Evolutionary conservation across 2,329 filamentous ascomycete species (phyloP).

Genomic region (Phyllosticta paracitricarpa): DNA sequence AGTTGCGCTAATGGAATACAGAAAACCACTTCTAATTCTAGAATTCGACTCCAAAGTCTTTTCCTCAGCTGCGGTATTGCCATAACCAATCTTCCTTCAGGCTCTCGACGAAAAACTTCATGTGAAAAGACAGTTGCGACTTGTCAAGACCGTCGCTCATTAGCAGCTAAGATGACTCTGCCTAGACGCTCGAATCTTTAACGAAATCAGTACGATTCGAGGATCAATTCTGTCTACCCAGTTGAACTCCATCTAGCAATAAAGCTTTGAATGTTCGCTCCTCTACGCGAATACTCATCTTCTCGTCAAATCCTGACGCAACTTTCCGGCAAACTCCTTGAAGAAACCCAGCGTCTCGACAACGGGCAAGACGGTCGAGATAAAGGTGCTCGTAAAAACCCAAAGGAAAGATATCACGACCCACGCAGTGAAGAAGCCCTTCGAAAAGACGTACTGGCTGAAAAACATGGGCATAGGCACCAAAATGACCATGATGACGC

Average conservation of each 20-base stretch:
- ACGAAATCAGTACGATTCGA: too few relatives aligned
- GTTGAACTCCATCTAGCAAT: neutral
- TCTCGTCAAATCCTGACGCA: neutral
- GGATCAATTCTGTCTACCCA: neutral
- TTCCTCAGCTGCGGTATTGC: too few relatives aligned
- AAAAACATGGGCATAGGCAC: conserved; percentile 35
- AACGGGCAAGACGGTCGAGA: conserved; percentile 33
- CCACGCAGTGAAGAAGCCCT: conserved; percentile 33
- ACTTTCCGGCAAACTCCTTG: conserved; percentile 10
- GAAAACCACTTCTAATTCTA: neutral
- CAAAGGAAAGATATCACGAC: conserved; percentile 33
- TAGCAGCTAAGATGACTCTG: too few relatives aligned
- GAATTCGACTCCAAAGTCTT: neutral
- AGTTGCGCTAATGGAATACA: conserved; percentile 8
- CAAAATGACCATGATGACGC: conserved; percentile 32
- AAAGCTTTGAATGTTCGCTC: neutral
- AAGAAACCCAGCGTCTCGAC: conserved; percentile 31
- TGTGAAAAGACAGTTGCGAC: too few relatives aligned
- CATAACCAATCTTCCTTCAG: neutral
- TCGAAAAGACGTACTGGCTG: conserved; percentile 30
- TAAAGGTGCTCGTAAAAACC: conserved; percentile 31
- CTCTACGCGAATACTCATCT: too few relatives aligned
- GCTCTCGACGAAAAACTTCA: too few relatives aligned
- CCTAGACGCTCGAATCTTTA: too few relatives aligned
- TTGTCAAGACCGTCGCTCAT: too few relatives aligned